Evolutionary conservation across 495 filamentous ascomycete species (phyloP), one percentile per base, ranked within the genome.

Genomic region (Penicillium odoratum): DNA sequence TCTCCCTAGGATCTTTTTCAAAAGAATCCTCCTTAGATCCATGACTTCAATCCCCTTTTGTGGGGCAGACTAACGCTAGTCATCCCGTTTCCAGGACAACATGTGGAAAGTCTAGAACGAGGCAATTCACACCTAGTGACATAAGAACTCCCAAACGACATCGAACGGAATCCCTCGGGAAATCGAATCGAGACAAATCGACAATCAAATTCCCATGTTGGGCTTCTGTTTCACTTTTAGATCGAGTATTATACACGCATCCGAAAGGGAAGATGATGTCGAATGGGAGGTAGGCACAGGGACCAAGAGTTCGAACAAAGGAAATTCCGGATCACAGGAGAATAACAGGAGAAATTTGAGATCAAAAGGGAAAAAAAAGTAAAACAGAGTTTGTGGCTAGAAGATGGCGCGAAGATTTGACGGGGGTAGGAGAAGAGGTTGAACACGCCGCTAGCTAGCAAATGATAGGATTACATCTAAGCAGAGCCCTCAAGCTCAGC

Each of bases 401-500:
- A 43, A 30, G 21, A 34, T 33, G 42, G 29, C 28, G 52, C 42
- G 26, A 72, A 68, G 70, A 51, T 54, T 56, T 55, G 21, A 29
- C 38, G 7, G 47, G 53, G 50, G 40, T 58, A 47, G 47, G 61
- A 28, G 40, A 50, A 51, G 15, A 30, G 44, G 25, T 53, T 55
- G 54, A 57, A 53, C 54, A 53, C 57, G 56, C 53, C 61, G 64
- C 67, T 69, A 69, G 57, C 67, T 69, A 69, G 65, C 65, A 68
- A 64, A 65, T 67, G 55, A 74, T 70, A 73, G 69, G 74, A 70
- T 73, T 71, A 77, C 74, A 78, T 82, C 81, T 87, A 88, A 59
- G 73, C 65, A 65, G 75, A 80, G 79, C 81, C 83, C 82, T 94
- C 90, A 63, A 98, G 80, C 72, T 97, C 94, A 65, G 94, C 92